Evolutionary conservation across 208 protist species (phyloP), one percentile per base, ranked within the genome.

Genomic region (Herpetomonas tarakana): DNA sequence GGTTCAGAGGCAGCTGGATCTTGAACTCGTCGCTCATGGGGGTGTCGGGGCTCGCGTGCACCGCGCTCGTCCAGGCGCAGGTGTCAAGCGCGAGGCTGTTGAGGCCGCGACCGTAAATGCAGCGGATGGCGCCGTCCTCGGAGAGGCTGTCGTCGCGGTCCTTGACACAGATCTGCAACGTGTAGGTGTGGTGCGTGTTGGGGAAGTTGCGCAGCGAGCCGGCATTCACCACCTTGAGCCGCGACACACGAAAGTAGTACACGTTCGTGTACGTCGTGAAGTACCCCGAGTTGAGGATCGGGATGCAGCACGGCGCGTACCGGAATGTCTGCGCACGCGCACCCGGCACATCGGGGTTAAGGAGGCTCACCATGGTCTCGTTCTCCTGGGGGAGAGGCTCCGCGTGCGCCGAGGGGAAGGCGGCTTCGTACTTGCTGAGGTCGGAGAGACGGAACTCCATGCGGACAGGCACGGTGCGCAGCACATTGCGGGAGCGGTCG

Each of bases 211-310:
- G 72, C 51, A 95, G 25, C 12, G 54, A 55, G 44, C 83, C 75
- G 0, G 75, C 76, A 65, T 78, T 79, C 30, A 73, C 31, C 50
- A 95, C 45, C 53, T 72, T 78, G 51, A 96, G 49, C 49, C 62
- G 73, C n/a, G 63, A 78, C 18, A 92, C 27, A 7, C 79, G 66
- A 59, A 96, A 81, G 71, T 93, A 93, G 63, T 82, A 92, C 0
- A 93, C 85, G 65, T 92, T 96, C 68, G 83, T 84, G 71, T 96
- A 96, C 19, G 83, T 76, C 25, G 81, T 81, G 59, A 96, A 93
- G 71, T 86, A 91, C 2, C 89, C 86, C 3, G 86, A 81, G 58
- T 83, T 91, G 27, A 96, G 68, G 59, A 93, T 91, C 0, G 86
- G 83, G 25, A 93, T 83, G 61, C 80, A 82, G 66, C 86, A 92